Conservation (phyloP, 306 rosid genomes). For the Rubus parviflorus region DNA sequence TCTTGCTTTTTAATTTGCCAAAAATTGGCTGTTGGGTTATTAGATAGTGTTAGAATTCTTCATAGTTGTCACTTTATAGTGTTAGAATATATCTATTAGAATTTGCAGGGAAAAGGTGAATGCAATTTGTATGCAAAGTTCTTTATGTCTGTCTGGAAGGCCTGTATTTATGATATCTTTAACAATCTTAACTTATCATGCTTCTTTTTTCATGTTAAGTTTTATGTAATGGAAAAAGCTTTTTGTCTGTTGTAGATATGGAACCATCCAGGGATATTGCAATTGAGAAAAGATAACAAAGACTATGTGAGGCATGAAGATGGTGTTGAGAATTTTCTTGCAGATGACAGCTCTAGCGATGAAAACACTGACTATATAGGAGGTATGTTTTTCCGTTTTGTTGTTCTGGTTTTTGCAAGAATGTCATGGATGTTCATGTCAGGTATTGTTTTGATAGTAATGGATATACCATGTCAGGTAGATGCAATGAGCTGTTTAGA, state of each 20-base stretch:
- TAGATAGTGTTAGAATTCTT: neutral
- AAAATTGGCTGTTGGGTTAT: neutral
- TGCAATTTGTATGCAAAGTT: constrained; percentile 9
- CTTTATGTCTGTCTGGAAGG: neutral
- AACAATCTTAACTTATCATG: constrained; percentile 12
- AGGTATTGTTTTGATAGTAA: too few relatives aligned
- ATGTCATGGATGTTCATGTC: too few relatives aligned
- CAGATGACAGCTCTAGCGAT: constrained; percentile 90
- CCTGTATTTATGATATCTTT: constrained; percentile 1
- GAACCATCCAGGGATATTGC: constrained; percentile 99
- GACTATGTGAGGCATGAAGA: constrained; percentile 65
- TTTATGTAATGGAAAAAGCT: constrained; percentile 16
- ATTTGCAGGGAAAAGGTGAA: neutral
- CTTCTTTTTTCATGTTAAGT: constrained; percentile 18
- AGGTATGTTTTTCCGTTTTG: constrained; percentile 44
- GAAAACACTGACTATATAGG: constrained; percentile 79
- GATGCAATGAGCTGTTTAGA: neutral
- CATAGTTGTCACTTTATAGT: neutral
- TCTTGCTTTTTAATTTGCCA: neutral
- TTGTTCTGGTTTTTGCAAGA: too few relatives aligned
- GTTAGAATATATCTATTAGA: neutral
- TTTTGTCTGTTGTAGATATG: constrained; percentile 73
- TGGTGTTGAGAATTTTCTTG: constrained; percentile 83
- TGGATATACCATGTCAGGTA: neutral
- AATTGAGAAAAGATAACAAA: constrained; percentile 79